Evolutionary conservation across 345 rosid genomes (phyloP), one percentile per base, ranked within the genome.

Genomic region (Salix viminalis): DNA sequence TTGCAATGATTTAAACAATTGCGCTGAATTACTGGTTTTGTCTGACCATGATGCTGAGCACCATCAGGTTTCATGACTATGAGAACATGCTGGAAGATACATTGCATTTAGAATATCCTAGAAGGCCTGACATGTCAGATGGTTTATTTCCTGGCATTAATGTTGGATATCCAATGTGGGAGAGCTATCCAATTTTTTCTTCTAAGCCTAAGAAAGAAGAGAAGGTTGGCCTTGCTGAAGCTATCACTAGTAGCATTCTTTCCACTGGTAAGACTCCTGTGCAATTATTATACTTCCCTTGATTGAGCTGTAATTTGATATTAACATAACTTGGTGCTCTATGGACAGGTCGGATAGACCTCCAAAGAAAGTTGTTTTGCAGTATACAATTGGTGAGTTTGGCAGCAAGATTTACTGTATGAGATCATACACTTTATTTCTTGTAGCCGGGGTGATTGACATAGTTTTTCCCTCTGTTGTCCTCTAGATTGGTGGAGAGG

Each of bases 51-150:
- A 54, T 75, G 18, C 42, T 48, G 13, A 34, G 26, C 60, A 28
- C 67, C n/a, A 23, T 77, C 72, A 93, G 99, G 98, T 91, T 91
- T 83, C 86, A 84, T 75, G 97, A 96, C 84, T 81, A 88, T 32
- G 99, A 93, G 86, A 96, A 93, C 84, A 86, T 92, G 97, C 85
- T 91, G 70, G 99, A 96, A 81, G 99, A 93, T 50, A 88, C 97
- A 52, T 90, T 89, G 93, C 87, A 93, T 81, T 76, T 87, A 75
- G 99, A 95, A 75, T 95, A 87, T 74, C 88, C 91, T 16, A 88
- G 97, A 80, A 85, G 88, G 79, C 85, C 90, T 24, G 91, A 86
- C 60, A 84, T 88, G 76, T 70, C 87, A 24, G 92, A 91, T 78
- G 80, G 86, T 70, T 65, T 85, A 60, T 91, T 74, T 84, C 83